Conservation (phyloP, 2,329 filamentous ascomycete genomes). For the Trichoderma sp. region DNA sequence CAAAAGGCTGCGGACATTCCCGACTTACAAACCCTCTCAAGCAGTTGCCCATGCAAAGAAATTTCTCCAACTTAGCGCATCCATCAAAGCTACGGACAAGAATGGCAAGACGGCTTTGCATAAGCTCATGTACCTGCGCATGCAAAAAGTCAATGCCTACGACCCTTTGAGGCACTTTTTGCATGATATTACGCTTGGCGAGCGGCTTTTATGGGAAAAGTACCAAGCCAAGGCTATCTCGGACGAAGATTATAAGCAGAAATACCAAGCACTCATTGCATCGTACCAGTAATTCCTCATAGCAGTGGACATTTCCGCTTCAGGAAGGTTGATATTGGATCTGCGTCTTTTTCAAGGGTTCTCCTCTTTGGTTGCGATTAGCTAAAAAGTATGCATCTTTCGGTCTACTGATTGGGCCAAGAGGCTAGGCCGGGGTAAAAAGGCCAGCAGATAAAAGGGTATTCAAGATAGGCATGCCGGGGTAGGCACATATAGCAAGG, state of each 20-base stretch:
- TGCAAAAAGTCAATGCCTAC: neutral
- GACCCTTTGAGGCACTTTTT: neutral
- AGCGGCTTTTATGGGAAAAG: neutral
- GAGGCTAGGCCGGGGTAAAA: neutral
- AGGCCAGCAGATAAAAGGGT: neutral
- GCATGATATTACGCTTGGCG: neutral
- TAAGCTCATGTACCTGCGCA: neutral
- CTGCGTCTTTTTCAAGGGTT: neutral
- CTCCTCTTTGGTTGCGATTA: neutral
- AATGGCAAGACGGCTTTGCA: neutral
- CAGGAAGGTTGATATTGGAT: constrained; percentile 4
- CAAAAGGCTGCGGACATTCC: neutral
- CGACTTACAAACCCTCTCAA: neutral
- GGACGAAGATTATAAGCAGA: neutral
- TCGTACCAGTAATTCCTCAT: neutral
- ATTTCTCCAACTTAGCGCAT: neutral
- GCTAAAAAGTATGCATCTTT: neutral
- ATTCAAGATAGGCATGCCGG: neutral
- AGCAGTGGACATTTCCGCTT: constrained; percentile 2
- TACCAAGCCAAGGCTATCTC: neutral
- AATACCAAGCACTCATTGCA: neutral
- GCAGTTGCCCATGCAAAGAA: neutral
- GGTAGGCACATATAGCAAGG: neutral
- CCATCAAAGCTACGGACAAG: neutral
- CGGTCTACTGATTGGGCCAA: neutral